Base-by-base conservation (phyloP, 306 rosid species). In the Lablab purpureus region DNA sequence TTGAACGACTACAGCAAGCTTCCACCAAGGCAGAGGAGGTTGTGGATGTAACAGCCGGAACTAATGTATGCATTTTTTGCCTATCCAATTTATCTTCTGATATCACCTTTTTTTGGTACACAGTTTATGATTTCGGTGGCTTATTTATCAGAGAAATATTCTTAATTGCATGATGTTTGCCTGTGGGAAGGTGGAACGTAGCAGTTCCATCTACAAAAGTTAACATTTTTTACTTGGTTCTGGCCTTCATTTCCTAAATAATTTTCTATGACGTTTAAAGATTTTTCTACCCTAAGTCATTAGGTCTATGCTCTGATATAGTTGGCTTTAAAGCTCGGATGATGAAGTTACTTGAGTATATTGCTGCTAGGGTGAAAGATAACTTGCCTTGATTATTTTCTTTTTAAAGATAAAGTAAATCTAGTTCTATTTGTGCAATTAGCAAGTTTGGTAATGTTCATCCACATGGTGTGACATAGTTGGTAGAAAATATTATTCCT, bases 1-100 rank as follows among this genome's bases (percentile, higher is more conserved):
- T 93, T 60, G 92, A 88, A 80, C 87, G 63, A 68, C 87, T 90
- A 85, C 84, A 86, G 80, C 84, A 85, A 89, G 87, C 64, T 67
- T 86, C 96, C 80, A 72, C 75, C 47, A 87, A 86, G 84, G 85
- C 67, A 37, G 88, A 84, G 73, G 91, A 87, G 82, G 84, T 60
- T 60, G 83, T 25, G 84, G 88, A 85, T 78, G 59, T 22, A 49
- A 51, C 77, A 43, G 85, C 65, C 7, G 79, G 83, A 71, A 59
- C 80, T 40, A 83, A 89, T 40, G 99, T 95, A 91, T 81, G 90
- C 37, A 47, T 56, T 60, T 82, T 52, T 68, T 63, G 50, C 71
- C 72, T 64, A 49, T 76, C 73, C 76, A 40, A 37, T 71, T 63
- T 79, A 71, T 84, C 59, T 73, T 65, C 21, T 63, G 55, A 60